phyloP scores from a whole-genome alignment of 2,329 filamentous ascomycete genomes.

The Trichoderma citrinoviride region DNA sequence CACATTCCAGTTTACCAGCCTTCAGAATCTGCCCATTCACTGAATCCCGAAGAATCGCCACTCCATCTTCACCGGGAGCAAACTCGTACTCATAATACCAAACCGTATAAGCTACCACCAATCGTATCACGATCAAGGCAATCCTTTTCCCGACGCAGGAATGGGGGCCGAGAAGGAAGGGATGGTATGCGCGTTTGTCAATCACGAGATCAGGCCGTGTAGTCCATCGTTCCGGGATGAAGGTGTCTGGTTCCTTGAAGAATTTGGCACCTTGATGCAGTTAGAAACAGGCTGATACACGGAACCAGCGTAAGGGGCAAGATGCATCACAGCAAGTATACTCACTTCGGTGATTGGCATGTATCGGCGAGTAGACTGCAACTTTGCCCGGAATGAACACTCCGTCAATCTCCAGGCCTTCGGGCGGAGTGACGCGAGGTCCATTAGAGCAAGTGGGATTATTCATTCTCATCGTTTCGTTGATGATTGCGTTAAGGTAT shows the following conservation, averaged over 20 bases:
- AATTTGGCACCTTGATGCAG: conserved; percentile 9
- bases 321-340: background rate
- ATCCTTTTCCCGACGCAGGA: conserved; percentile 20
- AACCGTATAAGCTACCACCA: conserved; percentile 5
- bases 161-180: conserved; percentile 19
- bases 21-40: conserved; percentile 8
- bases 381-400: conserved; percentile 30
- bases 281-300: background rate
- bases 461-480: conserved; percentile 34
- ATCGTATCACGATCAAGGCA: conserved; percentile 1
- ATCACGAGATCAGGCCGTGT: conserved; percentile 25
- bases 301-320: background rate
- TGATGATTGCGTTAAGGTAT: conserved; percentile 31
- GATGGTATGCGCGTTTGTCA: conserved; percentile 24
- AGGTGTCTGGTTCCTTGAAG: conserved; percentile 22
- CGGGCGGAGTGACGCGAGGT: conserved; percentile 27
- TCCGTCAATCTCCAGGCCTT: conserved; percentile 29
- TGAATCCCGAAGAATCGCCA: conserved; percentile 3
- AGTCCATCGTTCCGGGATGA: conserved; percentile 30
- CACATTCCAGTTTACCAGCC: conserved; percentile 12
- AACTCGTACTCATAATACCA: conserved; percentile 19
- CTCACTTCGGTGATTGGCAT: conserved; percentile 5
- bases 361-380: background rate
- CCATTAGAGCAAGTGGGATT: conserved; percentile 31
- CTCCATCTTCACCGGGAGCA: conserved; percentile 19